Evolutionary conservation across 768 basidiomycete species (phyloP).

Genomic region (Auricularia sp.): DNA sequence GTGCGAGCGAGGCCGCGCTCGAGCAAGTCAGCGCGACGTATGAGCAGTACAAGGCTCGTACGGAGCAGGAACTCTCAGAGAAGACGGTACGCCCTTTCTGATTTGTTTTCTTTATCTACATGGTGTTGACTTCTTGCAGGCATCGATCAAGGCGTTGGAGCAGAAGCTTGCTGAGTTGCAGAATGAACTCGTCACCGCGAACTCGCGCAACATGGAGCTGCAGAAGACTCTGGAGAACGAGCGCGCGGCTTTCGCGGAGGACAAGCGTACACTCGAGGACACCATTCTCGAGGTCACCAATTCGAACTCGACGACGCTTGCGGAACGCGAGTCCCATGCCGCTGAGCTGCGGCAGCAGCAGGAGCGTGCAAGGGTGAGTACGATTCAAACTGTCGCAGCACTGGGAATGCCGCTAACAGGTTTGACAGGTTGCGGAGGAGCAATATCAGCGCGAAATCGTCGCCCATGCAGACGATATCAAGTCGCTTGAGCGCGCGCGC

Average conservation of each 20-base stretch:
- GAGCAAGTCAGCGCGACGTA: slow-evolving; percentile 58
- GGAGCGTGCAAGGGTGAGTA: slow-evolving; percentile 54
- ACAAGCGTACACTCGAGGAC: slow-evolving; percentile 75
- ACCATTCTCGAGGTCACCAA: slow-evolving; percentile 72
- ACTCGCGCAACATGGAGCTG: slow-evolving; percentile 45
- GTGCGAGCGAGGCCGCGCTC: slow-evolving; percentile 71
- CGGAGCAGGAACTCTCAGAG: slow-evolving; percentile 56
- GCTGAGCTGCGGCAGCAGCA: slow-evolving; percentile 57
- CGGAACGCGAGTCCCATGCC: slow-evolving; percentile 36
- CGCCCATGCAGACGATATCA: slow-evolving; percentile 78
- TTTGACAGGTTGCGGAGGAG: slow-evolving; percentile 57
- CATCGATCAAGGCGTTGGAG: background rate
- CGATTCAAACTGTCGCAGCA: background rate
- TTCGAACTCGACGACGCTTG: slow-evolving; percentile 51
- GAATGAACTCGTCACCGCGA: slow-evolving; percentile 42
- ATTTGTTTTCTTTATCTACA: background rate
- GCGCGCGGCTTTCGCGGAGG: slow-evolving; percentile 58
- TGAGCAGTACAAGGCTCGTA: slow-evolving; percentile 69
- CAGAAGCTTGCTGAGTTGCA: slow-evolving; percentile 30
- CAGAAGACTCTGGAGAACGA: slow-evolving; percentile 61
- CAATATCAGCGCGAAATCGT: slow-evolving; percentile 75
- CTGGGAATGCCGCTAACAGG: slow-evolving; percentile 3
- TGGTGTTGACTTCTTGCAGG: background rate
- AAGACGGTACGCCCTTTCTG: slow-evolving; percentile 47
- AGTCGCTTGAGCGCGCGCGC: slow-evolving; percentile 53